A percentile compares a stretch with the other conserved stretches of the same genome.
These are phyloP conservation scores for Colletotrichum tropicicola DNA, from an alignment of 2,329 filamentous ascomycete genomes.

Conservation along the genomic window DNA sequence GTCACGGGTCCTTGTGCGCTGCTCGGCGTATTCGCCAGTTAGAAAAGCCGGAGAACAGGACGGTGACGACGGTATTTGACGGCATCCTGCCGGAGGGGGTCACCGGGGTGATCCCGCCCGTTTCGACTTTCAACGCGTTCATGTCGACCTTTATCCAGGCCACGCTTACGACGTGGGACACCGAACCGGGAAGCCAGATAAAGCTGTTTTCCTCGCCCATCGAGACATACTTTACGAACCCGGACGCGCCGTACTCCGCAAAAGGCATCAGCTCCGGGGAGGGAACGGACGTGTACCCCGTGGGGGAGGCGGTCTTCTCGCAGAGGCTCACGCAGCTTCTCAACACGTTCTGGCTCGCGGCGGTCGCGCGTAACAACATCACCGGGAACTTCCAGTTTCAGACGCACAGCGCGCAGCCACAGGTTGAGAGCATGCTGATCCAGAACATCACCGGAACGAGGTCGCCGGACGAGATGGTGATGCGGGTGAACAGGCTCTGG, in stretches of 20 bases:
- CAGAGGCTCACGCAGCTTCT: background rate
- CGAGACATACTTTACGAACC: background rate
- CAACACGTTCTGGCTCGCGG: conserved; percentile 4
- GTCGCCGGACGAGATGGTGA: background rate
- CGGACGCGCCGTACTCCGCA: background rate
- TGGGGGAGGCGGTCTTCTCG: background rate
- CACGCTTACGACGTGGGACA: background rate
- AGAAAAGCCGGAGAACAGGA: background rate
- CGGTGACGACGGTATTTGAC: background rate
- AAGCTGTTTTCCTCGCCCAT: background rate
- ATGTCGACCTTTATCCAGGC: background rate
- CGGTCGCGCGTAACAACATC: background rate
- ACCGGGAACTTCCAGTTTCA: background rate
- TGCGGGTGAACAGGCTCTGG: background rate
- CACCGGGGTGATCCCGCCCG: background rate
- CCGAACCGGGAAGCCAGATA: background rate
- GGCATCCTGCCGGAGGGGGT: background rate
- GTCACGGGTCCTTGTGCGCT: background rate
- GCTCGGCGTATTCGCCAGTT: background rate
- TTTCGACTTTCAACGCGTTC: background rate
- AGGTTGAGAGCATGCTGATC: background rate
- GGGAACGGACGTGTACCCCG: background rate
- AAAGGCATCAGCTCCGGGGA: background rate
- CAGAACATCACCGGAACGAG: background rate
- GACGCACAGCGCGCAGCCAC: background rate